phyloP scores from a whole-genome alignment of 2,329 filamentous ascomycete genomes.

The Teratosphaeriaceae sp. region DNA sequence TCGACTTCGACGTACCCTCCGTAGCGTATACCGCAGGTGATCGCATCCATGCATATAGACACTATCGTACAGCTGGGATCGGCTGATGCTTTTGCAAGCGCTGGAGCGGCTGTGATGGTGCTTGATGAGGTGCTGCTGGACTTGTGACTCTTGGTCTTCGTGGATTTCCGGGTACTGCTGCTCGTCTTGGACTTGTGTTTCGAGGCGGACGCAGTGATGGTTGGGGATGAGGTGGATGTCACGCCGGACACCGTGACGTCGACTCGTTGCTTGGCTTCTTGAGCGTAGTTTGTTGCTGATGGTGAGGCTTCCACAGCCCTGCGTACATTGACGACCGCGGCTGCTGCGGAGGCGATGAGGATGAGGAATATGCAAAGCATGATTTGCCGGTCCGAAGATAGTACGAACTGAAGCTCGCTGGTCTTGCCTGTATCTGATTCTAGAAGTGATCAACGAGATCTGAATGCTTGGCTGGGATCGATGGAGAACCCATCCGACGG shows the following conservation, averaged over 20 bases:
- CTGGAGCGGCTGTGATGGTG: neutral
- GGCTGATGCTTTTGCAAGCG: neutral
- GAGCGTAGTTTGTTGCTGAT: neutral
- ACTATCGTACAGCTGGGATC: constrained; percentile 3
- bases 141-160: neutral
- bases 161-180: neutral
- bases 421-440: neutral
- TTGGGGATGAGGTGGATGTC: neutral
- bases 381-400: neutral
- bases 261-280: neutral
- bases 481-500: neutral
- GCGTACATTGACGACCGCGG: neutral
- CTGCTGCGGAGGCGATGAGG: neutral
- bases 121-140: neutral
- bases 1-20: constrained; percentile 8
- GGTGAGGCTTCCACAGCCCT: neutral
- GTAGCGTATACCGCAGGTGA: constrained; percentile 7
- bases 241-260: neutral
- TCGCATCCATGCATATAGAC: constrained; percentile 8
- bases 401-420: no score
- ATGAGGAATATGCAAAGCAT: neutral
- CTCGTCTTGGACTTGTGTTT: neutral
- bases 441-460: neutral
- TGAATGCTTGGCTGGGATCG: neutral
- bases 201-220: neutral